Evolutionary conservation across 73 alveolate genomes (phyloP).

Genomic region (Stentor coeruleus): DNA sequence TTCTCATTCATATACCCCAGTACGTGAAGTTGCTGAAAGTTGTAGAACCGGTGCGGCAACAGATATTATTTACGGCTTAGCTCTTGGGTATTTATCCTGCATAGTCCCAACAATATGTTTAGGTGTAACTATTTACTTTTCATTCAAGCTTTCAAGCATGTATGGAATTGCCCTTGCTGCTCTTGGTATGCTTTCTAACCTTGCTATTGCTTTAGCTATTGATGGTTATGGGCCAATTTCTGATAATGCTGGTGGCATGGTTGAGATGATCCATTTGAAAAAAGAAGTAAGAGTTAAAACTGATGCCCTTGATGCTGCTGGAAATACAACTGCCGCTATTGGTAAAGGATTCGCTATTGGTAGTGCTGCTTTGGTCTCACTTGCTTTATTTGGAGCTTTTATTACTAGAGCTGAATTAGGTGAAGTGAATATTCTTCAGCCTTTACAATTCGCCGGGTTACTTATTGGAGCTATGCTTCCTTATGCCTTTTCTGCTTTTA

Average conservation of each 20-base stretch:
- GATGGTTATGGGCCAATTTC: conserved; percentile 96
- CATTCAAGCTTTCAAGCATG: conserved; percentile 70
- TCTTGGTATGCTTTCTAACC: conserved; percentile 93
- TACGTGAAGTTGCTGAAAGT: conserved; percentile 82
- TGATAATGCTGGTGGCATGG: conserved; percentile 99
- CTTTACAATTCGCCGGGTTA: conserved; percentile 67
- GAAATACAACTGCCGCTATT: conserved; percentile 93
- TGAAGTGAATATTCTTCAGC: conserved; percentile 59
- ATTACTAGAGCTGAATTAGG: conserved; percentile 53
- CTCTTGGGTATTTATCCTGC: conserved; percentile 86
- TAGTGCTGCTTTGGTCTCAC: conserved; percentile 92
- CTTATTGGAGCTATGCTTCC: conserved; percentile 93
- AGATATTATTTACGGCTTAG: conserved; percentile 89
- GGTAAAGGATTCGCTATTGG: conserved; percentile 99
- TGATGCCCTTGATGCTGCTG: conserved; percentile 98
- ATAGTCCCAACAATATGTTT: conserved; percentile 76
- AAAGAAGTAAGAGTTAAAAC: conserved; percentile 83
- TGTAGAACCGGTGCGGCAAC: conserved; percentile 96
- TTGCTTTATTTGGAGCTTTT: conserved; percentile 94
- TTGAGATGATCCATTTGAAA: conserved; percentile 89
- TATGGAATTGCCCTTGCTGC: conserved; percentile 96
- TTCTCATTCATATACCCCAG: conserved; percentile 87
- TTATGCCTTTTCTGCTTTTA: conserved; percentile 84
- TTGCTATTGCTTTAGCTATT: conserved; percentile 86
- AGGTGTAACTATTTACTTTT: conserved; percentile 65